phyloP scores from a whole-genome alignment of 352 stramenopile species.

The Globisporangium perplexum region DNA sequence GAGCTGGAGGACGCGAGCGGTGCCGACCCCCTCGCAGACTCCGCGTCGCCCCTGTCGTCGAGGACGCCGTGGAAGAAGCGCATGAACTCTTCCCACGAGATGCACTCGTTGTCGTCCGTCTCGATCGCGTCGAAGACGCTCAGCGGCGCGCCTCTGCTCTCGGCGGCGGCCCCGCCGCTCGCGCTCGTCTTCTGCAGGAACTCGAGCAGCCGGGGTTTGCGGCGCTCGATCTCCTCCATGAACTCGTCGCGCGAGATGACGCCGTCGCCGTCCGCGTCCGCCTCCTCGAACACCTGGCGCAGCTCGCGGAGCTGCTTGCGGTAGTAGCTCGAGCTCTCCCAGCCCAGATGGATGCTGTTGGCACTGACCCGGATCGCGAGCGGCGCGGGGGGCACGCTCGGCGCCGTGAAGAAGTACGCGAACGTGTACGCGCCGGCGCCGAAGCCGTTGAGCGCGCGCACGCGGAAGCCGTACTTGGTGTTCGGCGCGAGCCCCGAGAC shows the following conservation, averaged over 20 bases:
- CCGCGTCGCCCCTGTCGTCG: slow-evolving; percentile 24
- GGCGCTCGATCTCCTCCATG: slow-evolving; percentile 79
- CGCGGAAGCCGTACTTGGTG: slow-evolving; percentile 87
- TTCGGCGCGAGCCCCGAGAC: slow-evolving; percentile 66
- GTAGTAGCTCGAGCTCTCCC: slow-evolving; percentile 70
- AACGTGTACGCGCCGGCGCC: slow-evolving; percentile 84
- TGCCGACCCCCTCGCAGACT: slow-evolving; percentile 6
- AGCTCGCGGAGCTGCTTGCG: slow-evolving; percentile 64
- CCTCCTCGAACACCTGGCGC: slow-evolving; percentile 74
- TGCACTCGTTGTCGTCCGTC: slow-evolving; percentile 84
- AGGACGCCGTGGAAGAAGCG: slow-evolving; percentile 66
- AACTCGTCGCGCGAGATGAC: slow-evolving; percentile 80
- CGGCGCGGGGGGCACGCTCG: slow-evolving; percentile 57
- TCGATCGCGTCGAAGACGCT: slow-evolving; percentile 89
- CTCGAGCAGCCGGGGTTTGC: slow-evolving; percentile 63
- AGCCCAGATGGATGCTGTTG: slow-evolving; percentile 72
- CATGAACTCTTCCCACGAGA: slow-evolving; percentile 85
- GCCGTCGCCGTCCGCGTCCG: slow-evolving; percentile 66
- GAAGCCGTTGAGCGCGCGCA: slow-evolving; percentile 90
- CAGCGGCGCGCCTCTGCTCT: slow-evolving; percentile 21
- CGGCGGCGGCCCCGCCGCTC: background rate
- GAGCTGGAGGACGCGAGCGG: slow-evolving; percentile 5
- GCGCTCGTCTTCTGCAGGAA: slow-evolving; percentile 65
- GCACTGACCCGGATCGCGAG: slow-evolving; percentile 54
- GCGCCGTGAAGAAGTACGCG: slow-evolving; percentile 79